Evolutionary conservation across 2,329 filamentous ascomycete genomes (phyloP), one percentile per base, ranked within the genome.

Genomic region (Shiraia sp.): DNA sequence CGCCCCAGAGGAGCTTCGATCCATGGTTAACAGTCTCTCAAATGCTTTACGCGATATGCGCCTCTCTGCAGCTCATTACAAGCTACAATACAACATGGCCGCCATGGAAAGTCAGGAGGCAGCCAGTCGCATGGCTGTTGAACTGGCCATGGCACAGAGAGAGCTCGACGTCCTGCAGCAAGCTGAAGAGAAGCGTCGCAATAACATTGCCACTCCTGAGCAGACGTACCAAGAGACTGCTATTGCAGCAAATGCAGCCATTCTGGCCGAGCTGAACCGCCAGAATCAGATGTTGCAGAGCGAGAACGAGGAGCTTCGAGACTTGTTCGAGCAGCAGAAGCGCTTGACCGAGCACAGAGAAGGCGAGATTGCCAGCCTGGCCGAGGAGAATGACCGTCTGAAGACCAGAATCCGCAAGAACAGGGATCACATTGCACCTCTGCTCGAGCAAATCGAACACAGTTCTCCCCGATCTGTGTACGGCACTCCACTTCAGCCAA

Each of bases 371-470:
- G 77, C 81, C 6, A 75, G 76, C 37, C 72, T 95, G n/a, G 69
- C 75, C 2, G 89, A 95, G 58, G 87, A 93, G 61, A 87, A 90
- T 40, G 78, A 83, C 27, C 79, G 88, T 65, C 77, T 96, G 36
- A 81, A 91, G 44, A 88, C 85, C 48, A 85, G 92, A 14, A 95
- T 97, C 51, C 83, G 87, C 29, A 89, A 95, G 66, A 96, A 96
- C 63, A 79, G 92, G 49, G 88, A 95, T 63, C 90, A 95, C 61
- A 84, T 95, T 57, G 87, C 88, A 44, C 65, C 66, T 3, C 59
- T 70, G 22, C 48, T 70, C n/a, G 63, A 66, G 36, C 65, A 62
- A 25, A 59, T 68, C 30, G 80, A 95, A 34, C 85, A 87, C 59
- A 86, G 44, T 28, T 68, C 88, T 56, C 87, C 88, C 2, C 86